Base-by-base conservation (phyloP, 148 eudicot species). In the Heliamphora exappendiculata region DNA sequence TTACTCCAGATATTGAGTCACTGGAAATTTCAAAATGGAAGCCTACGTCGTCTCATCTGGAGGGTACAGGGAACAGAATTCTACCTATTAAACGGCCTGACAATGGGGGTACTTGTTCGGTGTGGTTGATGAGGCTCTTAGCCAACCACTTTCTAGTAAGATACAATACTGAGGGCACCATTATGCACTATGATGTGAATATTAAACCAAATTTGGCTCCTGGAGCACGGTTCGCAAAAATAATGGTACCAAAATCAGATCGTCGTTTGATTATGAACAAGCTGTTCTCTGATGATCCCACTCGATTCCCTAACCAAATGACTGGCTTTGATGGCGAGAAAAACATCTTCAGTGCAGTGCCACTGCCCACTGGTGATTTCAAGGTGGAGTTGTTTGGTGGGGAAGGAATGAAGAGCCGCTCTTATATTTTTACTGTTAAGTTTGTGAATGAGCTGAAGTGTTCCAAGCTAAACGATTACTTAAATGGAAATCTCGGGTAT, bases 241-340 rank as follows among this genome's bases (percentile, higher is more conserved):
- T 20, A 17, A 20, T 34, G 8, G 53, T 78, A 11, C 75, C 86
- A 57, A 87, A 86, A 75, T 36, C 82, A 66, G 79, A 69, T 29
- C 47, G 78, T 41, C 71, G 66, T 50, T 36, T 82, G 68, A 79
- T 84, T 2, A 78, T 76, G 69, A 81, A 87, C 17, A 80, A 84
- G 50, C 70, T 89, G 24, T 84, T 76, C 66, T 75, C 83, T 72
- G 80, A 83, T 36, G 29, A 83, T 39, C 73, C 74, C 9, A 68
- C 64, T 14, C 67, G 62, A 16, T 86, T 86, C 65, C 85, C 87
- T 2, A 0, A 71, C 49, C 72, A 81, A n/a, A 82, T 39, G 85
- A 78, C 83, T 79, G 90, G 83, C 14, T 89, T 84, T 83, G 93
- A 89, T 69, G 93, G 93, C 8, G 82, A 78, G 41, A 90, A 82